Percentiles rank a stretch among this genome's conserved stretches.
phyloP scores from a whole-genome alignment of 768 basidiomycete genomes.

The Imleria badia region DNA sequence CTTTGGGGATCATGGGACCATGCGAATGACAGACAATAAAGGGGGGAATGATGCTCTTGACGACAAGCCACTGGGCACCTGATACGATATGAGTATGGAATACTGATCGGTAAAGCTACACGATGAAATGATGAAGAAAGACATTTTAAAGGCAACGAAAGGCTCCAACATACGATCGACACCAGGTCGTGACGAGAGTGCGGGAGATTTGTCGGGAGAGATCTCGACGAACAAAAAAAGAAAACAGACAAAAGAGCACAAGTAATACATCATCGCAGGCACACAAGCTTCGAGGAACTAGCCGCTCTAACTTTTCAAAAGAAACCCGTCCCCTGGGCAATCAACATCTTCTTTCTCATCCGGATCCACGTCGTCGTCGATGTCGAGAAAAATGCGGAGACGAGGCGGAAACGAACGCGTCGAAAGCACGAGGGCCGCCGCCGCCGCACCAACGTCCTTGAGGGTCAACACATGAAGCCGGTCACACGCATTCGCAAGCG shows the following conservation, averaged over 20 bases:
- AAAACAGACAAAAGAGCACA: background rate
- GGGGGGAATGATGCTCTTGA: too few relatives aligned
- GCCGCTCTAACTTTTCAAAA: background rate
- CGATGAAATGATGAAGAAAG: too few relatives aligned
- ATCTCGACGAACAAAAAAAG: background rate
- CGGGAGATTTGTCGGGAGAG: background rate
- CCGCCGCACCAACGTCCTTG: constrained; percentile 6
- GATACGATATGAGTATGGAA: too few relatives aligned
- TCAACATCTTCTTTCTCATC: background rate
- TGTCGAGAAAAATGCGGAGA: constrained; percentile 18
- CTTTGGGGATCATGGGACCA: too few relatives aligned
- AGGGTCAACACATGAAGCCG: constrained; percentile 12
- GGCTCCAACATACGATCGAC: too few relatives aligned
- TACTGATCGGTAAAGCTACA: background rate
- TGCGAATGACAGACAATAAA: background rate
- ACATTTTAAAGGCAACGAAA: too few relatives aligned
- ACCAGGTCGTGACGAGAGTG: background rate
- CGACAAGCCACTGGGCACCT: too few relatives aligned
- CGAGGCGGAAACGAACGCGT: constrained; percentile 1
- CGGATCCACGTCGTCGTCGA: background rate
- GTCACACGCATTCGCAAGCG: background rate
- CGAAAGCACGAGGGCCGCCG: constrained; percentile 1
- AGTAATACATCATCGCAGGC: too few relatives aligned
- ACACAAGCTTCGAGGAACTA: background rate
- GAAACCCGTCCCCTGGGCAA: background rate